A percentile compares a stretch with the other conserved stretches of the same genome.
Evolutionary conservation across 2,329 filamentous ascomycete genomes (phyloP).

Genomic region (Hypoxylon sp.): DNA sequence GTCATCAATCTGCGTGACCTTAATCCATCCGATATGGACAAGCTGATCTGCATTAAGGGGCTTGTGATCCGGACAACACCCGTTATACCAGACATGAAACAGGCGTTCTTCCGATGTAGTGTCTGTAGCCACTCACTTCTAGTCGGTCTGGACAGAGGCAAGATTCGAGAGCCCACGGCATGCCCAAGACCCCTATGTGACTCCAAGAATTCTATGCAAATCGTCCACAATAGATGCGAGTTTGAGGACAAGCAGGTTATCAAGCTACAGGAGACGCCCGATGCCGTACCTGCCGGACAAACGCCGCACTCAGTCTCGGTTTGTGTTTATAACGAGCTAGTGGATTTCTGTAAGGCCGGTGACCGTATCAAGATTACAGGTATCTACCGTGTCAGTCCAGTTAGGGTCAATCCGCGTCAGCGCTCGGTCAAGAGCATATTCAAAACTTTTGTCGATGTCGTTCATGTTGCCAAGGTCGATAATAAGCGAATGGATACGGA

Average conservation of each 20-base stretch:
- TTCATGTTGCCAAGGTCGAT: constrained; percentile 97
- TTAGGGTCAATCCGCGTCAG: constrained; percentile 94
- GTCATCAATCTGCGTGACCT: constrained; percentile 93
- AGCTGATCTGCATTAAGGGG: constrained; percentile 93
- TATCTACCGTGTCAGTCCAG: constrained; percentile 95
- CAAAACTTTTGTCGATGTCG: constrained; percentile 96
- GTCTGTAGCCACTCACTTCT: constrained; percentile 92
- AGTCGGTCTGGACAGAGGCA: constrained; percentile 93
- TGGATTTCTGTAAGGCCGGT: constrained; percentile 98
- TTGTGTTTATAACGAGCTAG: constrained; percentile 95
- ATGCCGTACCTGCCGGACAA: constrained; percentile 93
- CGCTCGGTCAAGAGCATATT: constrained; percentile 94
- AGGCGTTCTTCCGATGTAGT: constrained; percentile 96
- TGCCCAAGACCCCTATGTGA: constrained; percentile 88
- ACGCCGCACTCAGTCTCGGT: constrained; percentile 97
- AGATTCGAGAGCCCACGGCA: constrained; percentile 92
- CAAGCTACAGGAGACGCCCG: constrained; percentile 97
- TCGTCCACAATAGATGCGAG: constrained; percentile 93
- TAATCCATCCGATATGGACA: constrained; percentile 96
- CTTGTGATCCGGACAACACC: constrained; percentile 96
- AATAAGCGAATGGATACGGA: constrained; percentile 95
- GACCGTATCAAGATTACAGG: constrained; percentile 96
- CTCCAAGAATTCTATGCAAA: constrained; percentile 96
- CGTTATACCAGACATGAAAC: constrained; percentile 99
- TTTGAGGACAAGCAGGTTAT: constrained; percentile 99